phyloP scores from a whole-genome alignment of 2,329 filamentous ascomycete genomes.

The Alternaria metachromatica region DNA sequence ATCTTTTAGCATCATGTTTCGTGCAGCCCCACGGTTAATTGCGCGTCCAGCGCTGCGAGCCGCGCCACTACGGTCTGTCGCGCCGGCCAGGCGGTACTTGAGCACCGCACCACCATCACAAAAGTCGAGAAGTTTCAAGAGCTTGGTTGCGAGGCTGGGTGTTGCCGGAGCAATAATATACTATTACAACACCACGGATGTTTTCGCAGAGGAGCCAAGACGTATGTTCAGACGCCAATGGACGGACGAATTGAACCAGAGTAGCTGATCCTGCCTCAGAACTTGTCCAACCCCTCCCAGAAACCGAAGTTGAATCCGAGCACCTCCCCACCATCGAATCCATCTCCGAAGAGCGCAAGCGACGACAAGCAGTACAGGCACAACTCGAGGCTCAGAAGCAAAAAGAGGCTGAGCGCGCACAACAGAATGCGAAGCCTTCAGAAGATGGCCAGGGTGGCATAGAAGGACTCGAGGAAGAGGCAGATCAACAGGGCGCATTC shows the following conservation, averaged over 20 bases:
- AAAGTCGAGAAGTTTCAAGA: constrained; percentile 83
- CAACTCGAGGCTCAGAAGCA: constrained; percentile 38
- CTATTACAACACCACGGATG: constrained; percentile 89
- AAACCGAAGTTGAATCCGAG: constrained; percentile 52
- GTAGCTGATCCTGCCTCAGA: constrained; percentile 20
- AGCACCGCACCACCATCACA: constrained; percentile 66
- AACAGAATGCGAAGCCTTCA: constrained; percentile 18
- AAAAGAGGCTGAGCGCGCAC: constrained; percentile 23
- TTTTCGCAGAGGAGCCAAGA: constrained; percentile 82
- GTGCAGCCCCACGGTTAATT: constrained; percentile 56
- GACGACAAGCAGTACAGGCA: constrained; percentile 40
- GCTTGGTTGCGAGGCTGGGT: constrained; percentile 73
- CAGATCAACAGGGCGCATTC: constrained; percentile 87
- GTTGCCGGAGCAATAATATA: constrained; percentile 80
- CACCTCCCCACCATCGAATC: constrained; percentile 54
- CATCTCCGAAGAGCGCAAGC: constrained; percentile 51
- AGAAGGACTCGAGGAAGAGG: constrained; percentile 77
- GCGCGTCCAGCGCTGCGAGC: constrained; percentile 43
- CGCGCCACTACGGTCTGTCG: constrained; percentile 47
- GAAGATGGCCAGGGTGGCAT: constrained; percentile 46
- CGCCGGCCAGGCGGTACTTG: constrained; percentile 57
- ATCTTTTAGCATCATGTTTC: constrained; percentile 57
- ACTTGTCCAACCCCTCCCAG: constrained; percentile 41
- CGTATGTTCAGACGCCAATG: constrained; percentile 60
- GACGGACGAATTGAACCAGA: not conserved